Percentiles rank a stretch among this genome's conserved stretches.
Conservation (phyloP, 257 asterid species). For the Salvia splendens region DNA sequence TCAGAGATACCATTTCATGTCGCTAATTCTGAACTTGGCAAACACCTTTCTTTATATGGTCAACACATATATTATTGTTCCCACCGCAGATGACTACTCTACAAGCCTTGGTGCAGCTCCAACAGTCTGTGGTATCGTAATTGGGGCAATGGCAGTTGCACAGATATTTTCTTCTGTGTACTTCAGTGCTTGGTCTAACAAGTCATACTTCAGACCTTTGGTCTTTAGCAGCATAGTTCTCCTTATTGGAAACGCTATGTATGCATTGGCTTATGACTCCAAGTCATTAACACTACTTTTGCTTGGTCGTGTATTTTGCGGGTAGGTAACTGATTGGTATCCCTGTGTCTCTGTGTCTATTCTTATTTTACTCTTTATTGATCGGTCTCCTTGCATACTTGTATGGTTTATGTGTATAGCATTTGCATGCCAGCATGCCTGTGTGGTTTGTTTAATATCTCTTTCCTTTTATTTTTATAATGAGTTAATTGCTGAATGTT, state of each 20-base stretch:
- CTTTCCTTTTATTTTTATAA: not conserved
- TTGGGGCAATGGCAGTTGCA: slow-evolving; percentile 98
- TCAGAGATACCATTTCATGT: slow-evolving; percentile 82
- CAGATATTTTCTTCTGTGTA: slow-evolving; percentile 96
- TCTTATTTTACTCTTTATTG: slow-evolving; percentile 14
- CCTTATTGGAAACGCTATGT: slow-evolving; percentile 67
- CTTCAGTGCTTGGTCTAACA: slow-evolving; percentile 99
- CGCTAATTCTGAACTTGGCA: slow-evolving; percentile 86
- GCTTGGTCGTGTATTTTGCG: slow-evolving; percentile 84
- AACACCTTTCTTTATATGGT: slow-evolving; percentile 98
- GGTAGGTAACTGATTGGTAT: slow-evolving; percentile 54
- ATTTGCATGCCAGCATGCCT: slow-evolving; percentile 9
- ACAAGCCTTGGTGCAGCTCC: slow-evolving; percentile 98
- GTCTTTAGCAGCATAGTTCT: slow-evolving; percentile 90
- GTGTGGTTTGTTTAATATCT: not conserved
- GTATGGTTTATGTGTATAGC: not conserved
- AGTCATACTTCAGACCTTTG: slow-evolving; percentile 85
- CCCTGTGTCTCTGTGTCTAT: slow-evolving; percentile 13
- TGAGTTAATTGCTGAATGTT: not conserved
- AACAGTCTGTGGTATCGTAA: slow-evolving; percentile 94
- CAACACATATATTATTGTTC: slow-evolving; percentile 94
- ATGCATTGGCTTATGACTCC: slow-evolving; percentile 90
- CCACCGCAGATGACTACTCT: slow-evolving; percentile 98
- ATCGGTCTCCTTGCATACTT: slow-evolving; percentile 16
- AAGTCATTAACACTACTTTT: slow-evolving; percentile 69